Evolutionary conservation across 2,329 filamentous ascomycete species (phyloP), one percentile per base, ranked within the genome.

Genomic region (Aureobasidium sp.): DNA sequence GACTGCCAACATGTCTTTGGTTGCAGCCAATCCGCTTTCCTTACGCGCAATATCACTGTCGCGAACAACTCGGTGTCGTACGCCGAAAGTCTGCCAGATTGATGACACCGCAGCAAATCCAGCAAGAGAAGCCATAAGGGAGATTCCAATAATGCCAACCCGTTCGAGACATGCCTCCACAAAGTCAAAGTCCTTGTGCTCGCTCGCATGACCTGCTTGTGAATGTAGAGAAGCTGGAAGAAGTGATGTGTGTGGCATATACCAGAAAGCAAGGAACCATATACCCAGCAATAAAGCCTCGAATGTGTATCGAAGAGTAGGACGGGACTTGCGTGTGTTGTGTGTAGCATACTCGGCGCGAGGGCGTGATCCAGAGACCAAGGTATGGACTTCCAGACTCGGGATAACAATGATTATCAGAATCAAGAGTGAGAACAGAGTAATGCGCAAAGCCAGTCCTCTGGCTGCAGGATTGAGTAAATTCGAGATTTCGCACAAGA

Each of bases 81-180:
- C 84, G 27, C 85, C 83, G 74, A 95, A 90, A 0, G 85, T 90
- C 70, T 95, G 88, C 90, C 91, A 96, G 1, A 91, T 85, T 1
- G 89, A 88, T 27, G 89, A 92, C 37, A 95, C 88, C n/a, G 90
- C 90, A 6, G 91, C 91, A 69, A 95, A 96, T 0, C 91, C 91
- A 7, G 90, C 90, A n/a, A 96, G 78, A 15, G 92, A 81, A 17
- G 90, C 91, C 90, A 96, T 95, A 59, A 94, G 76, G 52, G 88
- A 87, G 62, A 94, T 91, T 3, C 91, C 91, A 65, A 95, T 90
- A 44, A 96, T 87, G 14, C 90, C 91, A 29, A 96, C 86, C 48
- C 91, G 73, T 66, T 84, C 82, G 49, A 85, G 70, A 68, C 82
- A 84, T 36, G 80, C 82, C 68, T 84, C 81, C 51, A 78, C 80